Base-by-base conservation (phyloP, 1,284 basidiomycete species). In the Cutaneotrichosporon curvatum region DNA sequence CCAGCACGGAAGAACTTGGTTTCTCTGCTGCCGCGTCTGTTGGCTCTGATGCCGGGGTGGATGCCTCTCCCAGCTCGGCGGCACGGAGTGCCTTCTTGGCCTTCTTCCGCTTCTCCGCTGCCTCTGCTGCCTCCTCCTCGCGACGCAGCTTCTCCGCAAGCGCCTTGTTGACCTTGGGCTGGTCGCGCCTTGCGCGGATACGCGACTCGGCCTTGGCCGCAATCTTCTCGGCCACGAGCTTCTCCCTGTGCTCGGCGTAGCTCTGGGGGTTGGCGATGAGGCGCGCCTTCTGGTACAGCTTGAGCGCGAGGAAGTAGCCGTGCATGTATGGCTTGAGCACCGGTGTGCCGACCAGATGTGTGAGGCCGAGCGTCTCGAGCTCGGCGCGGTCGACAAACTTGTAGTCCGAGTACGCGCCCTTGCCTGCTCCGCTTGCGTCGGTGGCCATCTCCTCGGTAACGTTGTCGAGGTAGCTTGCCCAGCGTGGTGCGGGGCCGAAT, bases 311-410 rank as follows among this genome's bases (percentile, higher is more conserved):
- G 76, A 99, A 98, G 81, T 92, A 97, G 40, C 95, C 95, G 72
- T 99, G 95, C 94, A 99, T 97, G 74, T 98, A 99, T 2, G 95
- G 94, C 69, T 94, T 92, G 76, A 98, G 84, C 14, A 87, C 81
- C 11, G 90, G 83, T 2, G 91, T 95, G 43, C 95, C 95, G 61
- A 96, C 75, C 59, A 98, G 86, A 68, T 95, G 87, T 57, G 90
- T 84, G 68, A 99, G 73, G n/a, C 88, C 87, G 49, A 96, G 81
- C 35, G 78, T 82, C 55, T 83, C 79, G 50, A 98, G 79, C 68
- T 98, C 95, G 57, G 74, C 76, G 50, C 87, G 78, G 72, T 94
- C 89, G 55, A 98, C 79, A 65, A 98, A 99, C 73, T 98, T 99
- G 81, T 85, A 98, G 74, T 97, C 95, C 67, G 94, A 85, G 71